Base-by-base conservation (phyloP, 441 rosid genomes). In the Geranium incanum region DNA sequence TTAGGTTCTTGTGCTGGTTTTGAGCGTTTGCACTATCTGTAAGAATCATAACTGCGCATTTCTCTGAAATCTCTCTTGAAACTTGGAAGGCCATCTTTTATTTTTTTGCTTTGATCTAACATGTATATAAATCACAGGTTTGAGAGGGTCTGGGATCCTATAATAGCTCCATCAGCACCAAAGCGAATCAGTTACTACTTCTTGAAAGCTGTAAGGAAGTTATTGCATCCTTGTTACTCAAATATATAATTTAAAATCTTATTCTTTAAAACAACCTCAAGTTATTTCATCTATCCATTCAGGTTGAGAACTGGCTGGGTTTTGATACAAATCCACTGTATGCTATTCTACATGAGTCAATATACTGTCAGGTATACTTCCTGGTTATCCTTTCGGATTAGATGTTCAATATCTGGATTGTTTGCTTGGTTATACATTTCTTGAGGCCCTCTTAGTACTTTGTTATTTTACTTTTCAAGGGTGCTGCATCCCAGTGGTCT, bases 121-220 rank as follows among this genome's bases (percentile, higher is more conserved):
- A 28, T 23, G 28, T 23, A 23, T 16, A 52, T 33, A 63, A 55
- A 72, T 28, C 72, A 38, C 68, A 94, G 99, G 90, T 77, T 94
- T 77, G 96, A 95, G 86, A 89, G 89, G 77, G 93, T 81, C 15
- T 95, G 99, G 97, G 97, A 95, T 87, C 97, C 99, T 41, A 63
- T 82, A 23, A 74, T 92, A 80, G 89, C 90, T 78, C 86, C 89
- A 12, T 94, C 89, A 79, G 80, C 92, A 68, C 84, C 79, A 63
- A 95, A 92, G 80, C 71, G 57, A 74, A 82, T 95, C 18, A 89
- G 94, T 81, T 78, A 75, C 67, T 81, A 80, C 85, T 94, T 92
- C 82, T 78, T 92, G 81, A 90, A 84, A 71, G 85, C 93, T 70
- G 96, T 92, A 88, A 85, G 91, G 70, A 67, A 68, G 28, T 52